A percentile compares a stretch with the other conserved stretches of the same genome.
Conservation (phyloP, 352 stramenopile species). For the Aphanomyces invadans region DNA sequence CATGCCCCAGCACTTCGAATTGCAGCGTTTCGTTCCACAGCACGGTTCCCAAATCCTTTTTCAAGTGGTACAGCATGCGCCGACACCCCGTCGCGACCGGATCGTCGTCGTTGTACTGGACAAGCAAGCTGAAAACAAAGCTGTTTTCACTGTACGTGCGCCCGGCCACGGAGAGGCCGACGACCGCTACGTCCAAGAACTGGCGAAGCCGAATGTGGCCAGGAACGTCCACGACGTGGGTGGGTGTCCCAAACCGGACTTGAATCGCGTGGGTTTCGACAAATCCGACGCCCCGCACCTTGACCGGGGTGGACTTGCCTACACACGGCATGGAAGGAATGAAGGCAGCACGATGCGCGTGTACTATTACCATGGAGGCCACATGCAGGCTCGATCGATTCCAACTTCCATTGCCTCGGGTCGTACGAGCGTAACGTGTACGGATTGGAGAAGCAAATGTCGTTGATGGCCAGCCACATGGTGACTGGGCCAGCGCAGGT, state of each 20-base stretch:
- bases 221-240: not conserved
- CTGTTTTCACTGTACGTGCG: constrained; percentile 2
- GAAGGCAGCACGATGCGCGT: not conserved
- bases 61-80: constrained; percentile 20
- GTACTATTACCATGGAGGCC: not conserved
- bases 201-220: constrained; percentile 9
- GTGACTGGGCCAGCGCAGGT: not conserved
- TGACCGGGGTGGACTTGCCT: constrained; percentile 18
- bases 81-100: not conserved
- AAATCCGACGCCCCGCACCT: constrained; percentile 8
- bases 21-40: constrained; percentile 18
- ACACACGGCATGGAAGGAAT: not conserved
- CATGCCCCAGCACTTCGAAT: constrained; percentile 11
- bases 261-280: constrained; percentile 11
- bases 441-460: constrained; percentile 14
- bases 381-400: constrained; percentile 6
- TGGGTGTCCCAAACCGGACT: constrained; percentile 1
- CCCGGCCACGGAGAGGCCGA: constrained; percentile 1
- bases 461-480: not conserved
- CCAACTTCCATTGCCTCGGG: not conserved
- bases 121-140: not conserved
- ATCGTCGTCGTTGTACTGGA: not conserved
- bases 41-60: constrained; percentile 23
- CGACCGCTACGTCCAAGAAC: constrained; percentile 4
- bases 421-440: constrained; percentile 7